Base-by-base conservation (phyloP, 345 rosid genomes). In the Geranium brycei region DNA sequence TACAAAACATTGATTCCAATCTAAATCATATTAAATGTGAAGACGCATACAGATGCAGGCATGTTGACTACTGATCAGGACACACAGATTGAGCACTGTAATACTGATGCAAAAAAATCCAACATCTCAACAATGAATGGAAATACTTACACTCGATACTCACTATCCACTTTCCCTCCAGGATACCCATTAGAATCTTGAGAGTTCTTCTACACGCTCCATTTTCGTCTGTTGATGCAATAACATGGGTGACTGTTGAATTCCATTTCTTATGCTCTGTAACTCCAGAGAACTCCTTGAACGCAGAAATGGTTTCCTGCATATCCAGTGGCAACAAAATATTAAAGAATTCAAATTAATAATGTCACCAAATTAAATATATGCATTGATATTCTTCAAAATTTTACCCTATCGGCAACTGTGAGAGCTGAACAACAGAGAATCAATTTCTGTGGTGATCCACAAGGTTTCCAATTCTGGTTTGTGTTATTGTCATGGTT, bases 91-190 rank as follows among this genome's bases (percentile, higher is more conserved):
- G 14, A 57, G 19, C 19, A 57, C 18, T 4, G 17, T 19, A 19
- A 17, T 57, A 2, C 53, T 15, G 13, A 58, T 14, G 59, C 55
- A 15, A 40, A 32, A 32, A 1, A 19, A 1, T 58, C 19, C 56
- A 4, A 23, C 28, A 23, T 23, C 28, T 2, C 28, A 35, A 35
- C 41, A 35, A 35, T 35, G 41, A 35, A 35, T 35, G 5, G 41
- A 35, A 35, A 7, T 47, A 82, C 97, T 86, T 7, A 87, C 99
- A 93, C 19, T 90, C 83, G 65, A 87, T 64, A 64, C 62, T 84
- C 68, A 93, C 75, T 69, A 90, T 81, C 96, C 99, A 93, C 75
- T 85, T 93, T 63, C 99, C 97, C 83, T 83, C 90, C 77, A 90
- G 78, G 76, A 90, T 82, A 31, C 83, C 99, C 89, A 79, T 88